phyloP scores from a whole-genome alignment of 129 eudicot species.

The Pseudognaphalium luteoalbum region DNA sequence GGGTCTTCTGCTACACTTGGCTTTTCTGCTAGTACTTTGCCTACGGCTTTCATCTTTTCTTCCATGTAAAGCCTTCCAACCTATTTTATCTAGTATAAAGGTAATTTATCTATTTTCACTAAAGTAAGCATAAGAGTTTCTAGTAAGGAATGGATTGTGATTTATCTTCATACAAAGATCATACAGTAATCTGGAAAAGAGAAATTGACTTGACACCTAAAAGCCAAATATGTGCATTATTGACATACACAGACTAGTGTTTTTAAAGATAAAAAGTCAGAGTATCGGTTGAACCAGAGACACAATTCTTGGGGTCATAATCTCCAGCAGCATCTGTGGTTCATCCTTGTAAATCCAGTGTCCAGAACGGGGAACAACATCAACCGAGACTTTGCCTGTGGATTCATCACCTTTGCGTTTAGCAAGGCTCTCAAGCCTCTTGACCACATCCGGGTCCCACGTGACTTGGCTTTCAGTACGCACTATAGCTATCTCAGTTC shows the following conservation, averaged over 20 bases:
- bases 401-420: conserved; percentile 30
- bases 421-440: conserved; percentile 55
- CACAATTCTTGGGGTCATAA: conserved; percentile 57
- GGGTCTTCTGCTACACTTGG: too few relatives aligned
- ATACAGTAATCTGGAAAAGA: neutral
- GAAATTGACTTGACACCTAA: neutral
- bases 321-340: conserved; percentile 67
- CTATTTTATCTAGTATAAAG: too few relatives aligned
- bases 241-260: neutral
- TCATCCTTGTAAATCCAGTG: conserved; percentile 88
- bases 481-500: conserved; percentile 59
- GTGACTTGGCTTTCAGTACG: conserved; percentile 75
- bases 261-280: neutral
- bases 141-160: neutral
- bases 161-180: too few relatives aligned
- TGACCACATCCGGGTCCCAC: conserved; percentile 54
- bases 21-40: too few relatives aligned
- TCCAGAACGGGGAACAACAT: conserved; percentile 66
- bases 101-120: too few relatives aligned
- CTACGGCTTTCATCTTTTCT: too few relatives aligned
- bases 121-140: neutral
- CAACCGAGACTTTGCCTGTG: conserved; percentile 51
- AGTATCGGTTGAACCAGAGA: conserved; percentile 35
- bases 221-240: neutral
- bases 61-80: too few relatives aligned